Conservation (phyloP, 2,329 filamentous ascomycete genomes). For the Dactylonectria estremocensis region DNA sequence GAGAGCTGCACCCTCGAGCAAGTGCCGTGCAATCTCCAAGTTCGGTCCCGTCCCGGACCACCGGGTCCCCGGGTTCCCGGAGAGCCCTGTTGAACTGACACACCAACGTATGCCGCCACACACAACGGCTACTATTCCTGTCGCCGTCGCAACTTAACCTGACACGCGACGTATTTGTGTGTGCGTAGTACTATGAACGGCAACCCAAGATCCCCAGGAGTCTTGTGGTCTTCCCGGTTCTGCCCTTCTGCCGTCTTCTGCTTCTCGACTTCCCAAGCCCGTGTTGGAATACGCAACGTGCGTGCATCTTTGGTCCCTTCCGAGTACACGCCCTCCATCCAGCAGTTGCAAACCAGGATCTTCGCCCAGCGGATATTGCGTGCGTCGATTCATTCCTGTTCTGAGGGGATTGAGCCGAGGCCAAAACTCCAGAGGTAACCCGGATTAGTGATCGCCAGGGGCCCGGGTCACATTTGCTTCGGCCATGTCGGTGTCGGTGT, state of each 20-base stretch:
- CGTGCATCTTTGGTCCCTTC: not conserved
- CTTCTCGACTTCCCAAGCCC: not conserved
- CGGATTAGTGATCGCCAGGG: conserved; percentile 47
- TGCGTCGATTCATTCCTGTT: conserved; percentile 13
- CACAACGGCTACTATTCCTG: not conserved
- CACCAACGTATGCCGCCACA: not conserved
- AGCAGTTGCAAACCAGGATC: conserved; percentile 9
- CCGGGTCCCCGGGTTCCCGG: conserved; percentile 9
- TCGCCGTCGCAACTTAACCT: not conserved
- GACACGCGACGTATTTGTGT: not conserved
- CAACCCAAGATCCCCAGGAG: not conserved
- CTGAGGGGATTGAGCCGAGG: conserved; percentile 8
- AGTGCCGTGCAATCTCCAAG: not conserved
- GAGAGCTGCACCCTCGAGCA: not conserved
- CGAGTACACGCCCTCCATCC: not conserved
- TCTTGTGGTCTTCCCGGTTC: not conserved
- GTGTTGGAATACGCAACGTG: not conserved
- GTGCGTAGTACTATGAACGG: too few relatives aligned
- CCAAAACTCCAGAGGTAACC: conserved; percentile 13
- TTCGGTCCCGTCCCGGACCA: conserved; percentile 1
- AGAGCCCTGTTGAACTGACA: not conserved
- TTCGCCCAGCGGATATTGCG: conserved; percentile 19
- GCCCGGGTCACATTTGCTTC: conserved; percentile 25
- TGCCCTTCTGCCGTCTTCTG: not conserved
- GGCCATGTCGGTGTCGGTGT: conserved; percentile 6